phyloP scores from a whole-genome alignment of 208 protist genomes.

The Novymonas esmeraldas region DNA sequence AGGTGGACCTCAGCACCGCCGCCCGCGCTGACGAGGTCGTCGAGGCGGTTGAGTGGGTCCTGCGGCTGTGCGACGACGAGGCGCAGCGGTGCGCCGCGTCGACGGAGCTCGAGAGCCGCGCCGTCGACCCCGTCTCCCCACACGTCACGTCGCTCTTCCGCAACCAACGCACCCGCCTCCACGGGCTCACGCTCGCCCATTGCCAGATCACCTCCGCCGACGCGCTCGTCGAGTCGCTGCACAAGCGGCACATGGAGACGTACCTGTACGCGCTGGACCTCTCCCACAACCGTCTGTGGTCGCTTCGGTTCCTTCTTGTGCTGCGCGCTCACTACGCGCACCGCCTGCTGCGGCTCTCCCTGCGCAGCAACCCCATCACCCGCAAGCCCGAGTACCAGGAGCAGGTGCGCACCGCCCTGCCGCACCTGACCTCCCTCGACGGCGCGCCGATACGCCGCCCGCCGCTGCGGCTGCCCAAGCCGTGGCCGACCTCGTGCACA shows the following conservation, averaged over 20 bases:
- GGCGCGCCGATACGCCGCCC: slow-evolving; percentile 77
- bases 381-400: slow-evolving; percentile 88
- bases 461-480: slow-evolving; percentile 64
- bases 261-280: slow-evolving; percentile 80
- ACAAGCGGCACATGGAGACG: slow-evolving; percentile 49
- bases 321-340: slow-evolving; percentile 70
- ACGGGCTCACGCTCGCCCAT: slow-evolving; percentile 50
- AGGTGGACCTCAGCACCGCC: slow-evolving; percentile 66
- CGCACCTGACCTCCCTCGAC: slow-evolving; percentile 76
- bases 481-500: slow-evolving; percentile 46
- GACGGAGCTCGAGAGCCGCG: background rate
- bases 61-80: slow-evolving; percentile 46
- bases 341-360: slow-evolving; percentile 76
- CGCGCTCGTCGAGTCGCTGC: slow-evolving; percentile 58
- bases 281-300: slow-evolving; percentile 73
- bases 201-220: slow-evolving; percentile 69
- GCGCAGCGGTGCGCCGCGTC: slow-evolving; percentile 1
- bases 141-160: slow-evolving; percentile 24
- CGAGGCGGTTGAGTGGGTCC: slow-evolving; percentile 60
- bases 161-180: slow-evolving; percentile 36
- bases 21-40: slow-evolving; percentile 64
- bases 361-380: slow-evolving; percentile 81
- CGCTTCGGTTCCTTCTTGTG: slow-evolving; percentile 78
- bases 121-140: background rate
- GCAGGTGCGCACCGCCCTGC: slow-evolving; percentile 80